Conservation (phyloP, 2,329 filamentous ascomycete genomes). For the Fusarium decemcellulare region DNA sequence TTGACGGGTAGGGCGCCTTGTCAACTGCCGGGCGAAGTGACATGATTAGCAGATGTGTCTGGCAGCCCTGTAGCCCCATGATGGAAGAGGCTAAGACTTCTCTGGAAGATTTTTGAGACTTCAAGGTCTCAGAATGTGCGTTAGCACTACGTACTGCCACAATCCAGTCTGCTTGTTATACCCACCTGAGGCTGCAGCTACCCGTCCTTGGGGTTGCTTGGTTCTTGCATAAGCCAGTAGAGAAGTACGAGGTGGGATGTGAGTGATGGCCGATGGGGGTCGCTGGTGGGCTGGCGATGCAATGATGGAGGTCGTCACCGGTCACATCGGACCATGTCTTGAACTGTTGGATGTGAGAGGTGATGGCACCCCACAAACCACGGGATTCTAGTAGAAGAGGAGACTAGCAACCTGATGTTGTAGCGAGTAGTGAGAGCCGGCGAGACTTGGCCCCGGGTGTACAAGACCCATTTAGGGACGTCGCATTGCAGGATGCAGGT, state of each 20-base stretch:
- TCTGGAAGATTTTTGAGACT: constrained; percentile 2
- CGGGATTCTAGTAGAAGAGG: neutral
- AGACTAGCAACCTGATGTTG: neutral
- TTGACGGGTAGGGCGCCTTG: neutral
- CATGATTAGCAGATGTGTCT: constrained; percentile 2
- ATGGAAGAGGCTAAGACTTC: neutral
- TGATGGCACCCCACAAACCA: constrained; percentile 6
- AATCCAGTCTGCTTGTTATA: neutral
- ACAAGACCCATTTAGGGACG: too few relatives aligned
- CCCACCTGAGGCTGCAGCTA: neutral
- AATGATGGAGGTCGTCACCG: neutral
- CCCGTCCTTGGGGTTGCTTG: neutral
- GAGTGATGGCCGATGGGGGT: neutral
- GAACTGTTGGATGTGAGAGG: constrained; percentile 11
- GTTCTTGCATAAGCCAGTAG: neutral
- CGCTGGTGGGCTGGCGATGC: neutral
- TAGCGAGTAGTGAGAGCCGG: too few relatives aligned
- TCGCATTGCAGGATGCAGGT: too few relatives aligned
- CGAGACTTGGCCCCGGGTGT: too few relatives aligned
- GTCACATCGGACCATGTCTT: constrained; percentile 2
- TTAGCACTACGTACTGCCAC: neutral
- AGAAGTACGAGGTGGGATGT: neutral
- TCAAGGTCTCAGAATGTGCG: neutral
- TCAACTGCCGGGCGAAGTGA: constrained; percentile 3
- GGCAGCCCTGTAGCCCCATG: neutral